These are phyloP conservation scores for Prototheca cutis DNA, from an alignment of 163 green algal genomes.

Conservation along the genomic window DNA sequence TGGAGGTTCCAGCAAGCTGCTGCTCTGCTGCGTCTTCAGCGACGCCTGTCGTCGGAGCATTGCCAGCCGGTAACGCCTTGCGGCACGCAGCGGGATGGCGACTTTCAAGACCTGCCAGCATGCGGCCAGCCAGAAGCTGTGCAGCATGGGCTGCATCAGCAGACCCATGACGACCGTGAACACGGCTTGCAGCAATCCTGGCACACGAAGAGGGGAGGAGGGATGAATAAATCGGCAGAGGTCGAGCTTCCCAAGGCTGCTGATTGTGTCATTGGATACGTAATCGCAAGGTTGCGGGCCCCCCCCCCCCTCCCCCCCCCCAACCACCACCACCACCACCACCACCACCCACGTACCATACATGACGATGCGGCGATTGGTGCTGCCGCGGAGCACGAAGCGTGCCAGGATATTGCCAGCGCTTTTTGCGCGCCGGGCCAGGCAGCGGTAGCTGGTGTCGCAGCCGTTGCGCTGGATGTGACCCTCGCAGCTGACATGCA, in stretches of 20 bases:
- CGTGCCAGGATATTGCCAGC: constrained; percentile 47
- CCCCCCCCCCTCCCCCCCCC: too few species aligned
- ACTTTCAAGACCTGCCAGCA: constrained; percentile 15
- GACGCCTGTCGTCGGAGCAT: neutral
- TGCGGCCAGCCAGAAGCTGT: neutral
- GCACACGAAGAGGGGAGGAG: neutral
- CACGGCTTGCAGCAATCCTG: constrained; percentile 6
- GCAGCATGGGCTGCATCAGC: constrained; percentile 10
- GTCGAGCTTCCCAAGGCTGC: constrained; percentile 3
- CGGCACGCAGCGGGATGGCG: constrained; percentile 4
- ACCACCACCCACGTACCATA: constrained; percentile 28
- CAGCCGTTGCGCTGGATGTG: constrained; percentile 4
- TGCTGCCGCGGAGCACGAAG: constrained; percentile 44
- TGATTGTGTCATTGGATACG: too few species aligned
- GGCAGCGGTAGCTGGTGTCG: constrained; percentile 55
- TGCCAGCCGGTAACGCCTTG: neutral
- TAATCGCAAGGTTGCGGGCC: too few species aligned
- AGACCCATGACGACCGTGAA: constrained; percentile 8
- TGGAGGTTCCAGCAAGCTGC: neutral
- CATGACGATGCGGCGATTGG: constrained; percentile 26
- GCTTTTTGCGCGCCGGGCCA: constrained; percentile 45
- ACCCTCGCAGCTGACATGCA: constrained; percentile 32
- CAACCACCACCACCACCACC: neutral
- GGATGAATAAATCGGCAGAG: neutral
- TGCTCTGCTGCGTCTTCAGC: neutral